Evolutionary conservation across 306 rosid species (phyloP), one percentile per base, ranked within the genome.

Genomic region (Medicago arabica): DNA sequence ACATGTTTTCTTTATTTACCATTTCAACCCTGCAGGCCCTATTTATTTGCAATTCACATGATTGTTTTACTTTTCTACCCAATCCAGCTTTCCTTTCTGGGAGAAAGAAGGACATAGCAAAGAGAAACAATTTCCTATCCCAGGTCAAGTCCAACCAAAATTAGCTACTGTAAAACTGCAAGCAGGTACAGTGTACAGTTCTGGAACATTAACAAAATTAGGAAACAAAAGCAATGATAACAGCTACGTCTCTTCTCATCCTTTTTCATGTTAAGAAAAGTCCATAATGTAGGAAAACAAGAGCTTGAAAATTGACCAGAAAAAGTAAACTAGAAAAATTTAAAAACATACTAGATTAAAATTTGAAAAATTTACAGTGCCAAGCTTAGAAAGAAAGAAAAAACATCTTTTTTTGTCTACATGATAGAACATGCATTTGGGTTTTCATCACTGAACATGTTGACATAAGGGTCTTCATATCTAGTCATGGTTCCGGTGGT

Each of bases 401-500:
- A 58, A 25, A 2, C 8, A 18, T 5, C 40, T 46, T 49, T 64
- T 64, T 69, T 59, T 4, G 65, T 34, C 78, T 90, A 95, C 99
- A 95, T 90, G 65, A 95, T 79, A 51, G 99, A 90, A 72, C 99
- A 95, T 10, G 99, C 99, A 78, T 95, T 95, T 60, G 99, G 97
- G 85, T 95, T 95, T 67, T 95, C 99, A 87, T 95, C 99, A 76
- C 99, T 95, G 81, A 95, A 95, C 89, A 95, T 88, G 86, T 77
- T 84, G 77, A 68, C 81, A 80, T 95, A 95, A 66, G 98, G 97
- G 77, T 95, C 97, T 65, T 89, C 98, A 80, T 92, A 83, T 87
- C 77, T 87, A 69, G 89, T 67, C 58, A 88, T 69, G 12, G 88
- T 84, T 78, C 78, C 96, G 34, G 71, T 79, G 28, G 82, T 54